Evolutionary conservation across 2,329 filamentous ascomycete species (phyloP), one percentile per base, ranked within the genome.

Genomic region (Cladosporium sp.): DNA sequence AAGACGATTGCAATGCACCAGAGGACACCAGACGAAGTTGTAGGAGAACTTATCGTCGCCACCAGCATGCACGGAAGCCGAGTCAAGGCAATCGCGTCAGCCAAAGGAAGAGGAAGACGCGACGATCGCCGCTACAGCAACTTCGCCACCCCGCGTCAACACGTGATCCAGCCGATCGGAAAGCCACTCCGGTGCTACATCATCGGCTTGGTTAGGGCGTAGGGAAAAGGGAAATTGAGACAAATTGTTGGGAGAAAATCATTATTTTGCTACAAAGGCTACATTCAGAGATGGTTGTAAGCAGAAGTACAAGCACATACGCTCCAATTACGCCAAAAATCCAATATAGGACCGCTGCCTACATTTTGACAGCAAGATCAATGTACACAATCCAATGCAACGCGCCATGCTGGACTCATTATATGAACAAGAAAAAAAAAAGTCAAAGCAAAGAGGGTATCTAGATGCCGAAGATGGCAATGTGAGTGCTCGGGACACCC

Each of bases 381-480:
- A 20, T 50, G 17, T 43, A 34, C 51, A 55, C 25, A 14, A 43
- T 17, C 47, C 49, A 47, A 56, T 25, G 28, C 52, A 25, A 38
- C 36, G 40, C 52, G 28, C 51, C 22, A 45, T 20, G 25, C 51
- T 43, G 34, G 20, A 55, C 40, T 20, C 9, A 37, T 36, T 20
- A 36, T 50, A 36, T 22, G n/a, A 6, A 45, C 25, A 25, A 25
- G 25, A 22, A 22, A 20, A 20, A 30, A 51, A 15, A 5, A 25
- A n/a, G n/a, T n/a, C n/a, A n/a, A n/a, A n/a, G n/a, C n/a, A n/a
- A n/a, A 51, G 20, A 37, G 50, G 34, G 28, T 52, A 52, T 58
- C 58, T 59, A 59, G 20, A 59, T 42, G 50, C 58, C 58, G 19
- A 59, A 55, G 34, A 59, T 59, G 22, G 58, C 58, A 15, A 55